phyloP scores from a whole-genome alignment of 2,329 filamentous ascomycete genomes.

The Apiospora kogelbergensis region DNA sequence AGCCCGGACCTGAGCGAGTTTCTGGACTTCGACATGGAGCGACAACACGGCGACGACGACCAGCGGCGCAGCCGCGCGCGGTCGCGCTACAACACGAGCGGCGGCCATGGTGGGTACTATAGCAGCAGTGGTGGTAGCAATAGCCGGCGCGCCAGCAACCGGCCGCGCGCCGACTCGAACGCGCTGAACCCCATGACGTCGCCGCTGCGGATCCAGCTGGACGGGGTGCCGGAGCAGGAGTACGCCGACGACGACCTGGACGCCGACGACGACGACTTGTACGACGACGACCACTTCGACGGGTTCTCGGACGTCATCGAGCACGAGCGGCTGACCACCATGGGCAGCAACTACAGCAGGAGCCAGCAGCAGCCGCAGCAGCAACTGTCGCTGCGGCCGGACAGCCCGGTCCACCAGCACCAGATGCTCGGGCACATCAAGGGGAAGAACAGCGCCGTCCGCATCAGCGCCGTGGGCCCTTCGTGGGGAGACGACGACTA shows the following conservation, averaged over 20 bases:
- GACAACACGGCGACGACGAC: constrained; percentile 19
- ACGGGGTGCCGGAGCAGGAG: constrained; percentile 14
- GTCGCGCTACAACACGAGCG: neutral
- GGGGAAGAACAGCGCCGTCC: constrained; percentile 39
- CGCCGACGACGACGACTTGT: constrained; percentile 2
- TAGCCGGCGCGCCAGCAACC: neutral
- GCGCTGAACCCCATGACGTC: constrained; percentile 18
- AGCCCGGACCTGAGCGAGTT: constrained; percentile 21
- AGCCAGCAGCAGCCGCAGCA: constrained; percentile 11
- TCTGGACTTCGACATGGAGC: constrained; percentile 26
- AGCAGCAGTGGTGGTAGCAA: neutral
- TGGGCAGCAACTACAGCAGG: no score
- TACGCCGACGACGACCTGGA: neutral
- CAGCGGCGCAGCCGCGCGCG: neutral
- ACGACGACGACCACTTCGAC: constrained; percentile 20
- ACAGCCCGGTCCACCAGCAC: constrained; percentile 26
- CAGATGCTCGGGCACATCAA: constrained; percentile 20
- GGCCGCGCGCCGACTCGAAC: constrained; percentile 12
- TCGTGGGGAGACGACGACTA: constrained; percentile 43
- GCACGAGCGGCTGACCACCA: constrained; percentile 8
- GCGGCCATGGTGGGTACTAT: neutral
- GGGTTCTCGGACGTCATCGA: constrained; percentile 18
- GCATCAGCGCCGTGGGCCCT: constrained; percentile 41
- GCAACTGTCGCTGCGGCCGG: constrained; percentile 39
- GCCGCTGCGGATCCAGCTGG: constrained; percentile 11